Evolutionary conservation across 106 monocot genomes (phyloP).

Genomic region (Acorus calamus): DNA sequence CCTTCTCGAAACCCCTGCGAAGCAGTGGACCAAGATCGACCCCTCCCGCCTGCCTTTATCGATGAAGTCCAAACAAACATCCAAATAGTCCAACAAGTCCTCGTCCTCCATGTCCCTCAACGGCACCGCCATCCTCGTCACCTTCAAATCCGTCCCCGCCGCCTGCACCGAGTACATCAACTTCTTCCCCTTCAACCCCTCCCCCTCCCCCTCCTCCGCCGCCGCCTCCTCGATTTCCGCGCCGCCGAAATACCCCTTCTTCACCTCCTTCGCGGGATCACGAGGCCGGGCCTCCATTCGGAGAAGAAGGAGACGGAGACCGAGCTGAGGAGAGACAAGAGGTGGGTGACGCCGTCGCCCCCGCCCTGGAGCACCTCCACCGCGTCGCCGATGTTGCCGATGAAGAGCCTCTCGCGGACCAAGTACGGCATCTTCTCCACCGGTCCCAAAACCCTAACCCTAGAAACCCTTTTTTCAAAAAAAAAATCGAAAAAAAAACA

Average conservation of each 20-base stretch:
- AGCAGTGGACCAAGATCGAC: conserved; percentile 70
- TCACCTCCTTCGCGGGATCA: conserved; percentile 59
- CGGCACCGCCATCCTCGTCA: conserved; percentile 86
- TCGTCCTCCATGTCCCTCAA: conserved; percentile 77
- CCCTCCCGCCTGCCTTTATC: conserved; percentile 58
- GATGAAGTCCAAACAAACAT: conserved; percentile 81
- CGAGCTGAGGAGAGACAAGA: conserved; percentile 75
- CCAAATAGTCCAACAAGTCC: conserved; percentile 75
- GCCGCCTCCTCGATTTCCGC: conserved; percentile 3
- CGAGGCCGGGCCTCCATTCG: conserved; percentile 46
- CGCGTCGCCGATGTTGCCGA: conserved; percentile 71
- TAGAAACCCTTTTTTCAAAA: not conserved
- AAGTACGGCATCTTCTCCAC: conserved; percentile 37
- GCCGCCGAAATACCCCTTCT: conserved; percentile 46
- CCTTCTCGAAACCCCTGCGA: conserved; percentile 82
- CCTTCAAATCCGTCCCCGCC: conserved; percentile 58
- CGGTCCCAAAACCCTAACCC: conserved; percentile 10
- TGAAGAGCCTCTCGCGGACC: conserved; percentile 47
- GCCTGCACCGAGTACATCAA: conserved; percentile 54
- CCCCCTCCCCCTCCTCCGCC: conserved; percentile 20
- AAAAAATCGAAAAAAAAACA: too few species aligned
- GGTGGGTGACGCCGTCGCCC: conserved; percentile 38
- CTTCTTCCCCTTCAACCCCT: conserved; percentile 34
- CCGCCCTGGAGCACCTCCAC: conserved; percentile 35
- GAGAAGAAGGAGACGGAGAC: conserved; percentile 84